These are phyloP conservation scores for Yarrowia keelungensis DNA, from an alignment of 805 yeast species.

Conservation along the genomic window DNA sequence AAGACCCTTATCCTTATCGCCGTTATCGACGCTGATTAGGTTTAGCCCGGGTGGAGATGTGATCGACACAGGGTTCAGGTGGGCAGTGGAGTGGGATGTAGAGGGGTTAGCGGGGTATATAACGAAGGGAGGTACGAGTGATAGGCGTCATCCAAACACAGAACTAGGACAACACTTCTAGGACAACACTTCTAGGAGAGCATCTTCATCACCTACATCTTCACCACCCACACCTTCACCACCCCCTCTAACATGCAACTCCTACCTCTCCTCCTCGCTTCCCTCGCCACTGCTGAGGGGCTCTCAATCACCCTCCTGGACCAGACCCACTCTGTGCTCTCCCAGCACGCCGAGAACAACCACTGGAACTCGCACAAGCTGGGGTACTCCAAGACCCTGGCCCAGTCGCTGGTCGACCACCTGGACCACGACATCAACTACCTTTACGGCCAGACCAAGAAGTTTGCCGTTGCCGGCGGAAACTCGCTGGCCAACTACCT, in stretches of 20 bases:
- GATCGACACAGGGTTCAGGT: slow-evolving; percentile 6
- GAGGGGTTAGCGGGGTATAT: neutral
- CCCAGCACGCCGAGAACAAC: slow-evolving; percentile 8
- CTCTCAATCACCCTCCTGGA: neutral
- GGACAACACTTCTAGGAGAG: too few relatives aligned
- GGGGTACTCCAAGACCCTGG: slow-evolving; percentile 5
- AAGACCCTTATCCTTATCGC: slow-evolving; percentile 8
- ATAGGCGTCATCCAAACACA: too few relatives aligned
- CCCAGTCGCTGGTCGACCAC: neutral
- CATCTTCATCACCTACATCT: too few relatives aligned
- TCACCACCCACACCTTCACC: too few relatives aligned
- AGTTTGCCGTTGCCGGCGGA: slow-evolving; percentile 6
- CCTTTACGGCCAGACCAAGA: slow-evolving; percentile 1
- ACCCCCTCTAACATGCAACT: neutral
- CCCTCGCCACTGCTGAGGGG: neutral
- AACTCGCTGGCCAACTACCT: slow-evolving; percentile 18
- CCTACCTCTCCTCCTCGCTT: neutral
- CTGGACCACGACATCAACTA: slow-evolving; percentile 6
- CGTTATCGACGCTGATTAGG: slow-evolving; percentile 7
- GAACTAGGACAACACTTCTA: too few relatives aligned
- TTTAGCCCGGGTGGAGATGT: slow-evolving; percentile 7
- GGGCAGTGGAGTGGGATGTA: neutral
- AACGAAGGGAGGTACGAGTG: neutral
- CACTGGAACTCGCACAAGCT: neutral
- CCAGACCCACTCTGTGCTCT: slow-evolving; percentile 14